Percentiles rank a stretch among this genome's conserved stretches.
These are phyloP conservation scores for Halophytophthora batemanensis DNA, from an alignment of 352 stramenopile genomes.

Conservation along the genomic window DNA sequence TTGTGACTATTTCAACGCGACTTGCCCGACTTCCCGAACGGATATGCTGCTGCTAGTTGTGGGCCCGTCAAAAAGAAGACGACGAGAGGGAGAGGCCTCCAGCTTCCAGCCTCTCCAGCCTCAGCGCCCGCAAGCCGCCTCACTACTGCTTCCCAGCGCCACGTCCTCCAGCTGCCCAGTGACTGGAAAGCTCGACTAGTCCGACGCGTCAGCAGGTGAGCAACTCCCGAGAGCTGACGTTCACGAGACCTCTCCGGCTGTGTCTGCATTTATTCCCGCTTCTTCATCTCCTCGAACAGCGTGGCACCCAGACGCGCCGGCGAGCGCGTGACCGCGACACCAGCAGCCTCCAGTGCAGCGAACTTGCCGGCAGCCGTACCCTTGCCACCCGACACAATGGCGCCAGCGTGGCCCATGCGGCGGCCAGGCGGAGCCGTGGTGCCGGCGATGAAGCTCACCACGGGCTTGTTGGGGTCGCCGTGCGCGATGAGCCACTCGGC, in stretches of 20 bases:
- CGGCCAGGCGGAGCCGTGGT: constrained; percentile 97
- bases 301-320: constrained; percentile 95
- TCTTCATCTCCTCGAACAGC: constrained; percentile 96
- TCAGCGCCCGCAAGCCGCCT: background rate
- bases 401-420: constrained; percentile 98
- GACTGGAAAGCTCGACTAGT: constrained; percentile 9
- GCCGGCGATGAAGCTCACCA: constrained; percentile 99
- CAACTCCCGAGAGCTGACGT: constrained; percentile 10
- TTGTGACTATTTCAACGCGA: constrained; percentile 32
- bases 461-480: constrained; percentile 98
- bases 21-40: constrained; percentile 5
- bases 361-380: constrained; percentile 98
- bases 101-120: background rate
- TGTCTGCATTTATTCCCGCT: constrained; percentile 37
- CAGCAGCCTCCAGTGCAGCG: constrained; percentile 92
- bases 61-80: constrained; percentile 2
- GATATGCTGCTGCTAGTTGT: background rate
- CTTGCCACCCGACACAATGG: constrained; percentile 99
- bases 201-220: background rate
- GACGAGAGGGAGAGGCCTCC: background rate
- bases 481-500: constrained; percentile 97
- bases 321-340: constrained; percentile 95
- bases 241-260: constrained; percentile 2
- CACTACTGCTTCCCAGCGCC: background rate
- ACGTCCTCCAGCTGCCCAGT: constrained; percentile 29